Evolutionary conservation across 1,284 basidiomycete genomes (phyloP).

Genomic region (Ustilago hordei): DNA sequence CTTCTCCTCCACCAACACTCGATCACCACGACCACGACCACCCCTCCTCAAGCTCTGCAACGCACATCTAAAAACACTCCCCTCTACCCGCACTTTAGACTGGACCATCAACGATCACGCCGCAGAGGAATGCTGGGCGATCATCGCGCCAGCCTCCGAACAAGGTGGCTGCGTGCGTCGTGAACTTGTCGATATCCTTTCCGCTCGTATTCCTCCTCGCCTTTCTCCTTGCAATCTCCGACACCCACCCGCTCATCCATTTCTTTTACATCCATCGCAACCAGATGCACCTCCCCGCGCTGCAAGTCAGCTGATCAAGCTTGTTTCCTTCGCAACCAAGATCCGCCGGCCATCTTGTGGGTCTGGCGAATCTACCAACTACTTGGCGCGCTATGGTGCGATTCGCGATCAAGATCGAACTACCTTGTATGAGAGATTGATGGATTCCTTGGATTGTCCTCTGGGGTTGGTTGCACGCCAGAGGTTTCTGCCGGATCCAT

Average conservation of each 20-base stretch:
- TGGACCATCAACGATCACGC: slow-evolving; percentile 56
- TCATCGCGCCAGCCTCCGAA: slow-evolving; percentile 58
- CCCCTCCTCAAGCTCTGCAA: slow-evolving; percentile 27
- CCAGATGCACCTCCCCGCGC: slow-evolving; percentile 2
- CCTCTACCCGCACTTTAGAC: slow-evolving; percentile 3
- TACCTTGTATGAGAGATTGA: slow-evolving; percentile 63
- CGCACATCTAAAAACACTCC: slow-evolving; percentile 4
- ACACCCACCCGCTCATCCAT: slow-evolving; percentile 42
- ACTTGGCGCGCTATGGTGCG: slow-evolving; percentile 62
- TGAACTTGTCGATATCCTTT: slow-evolving; percentile 48
- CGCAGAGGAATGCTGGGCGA: slow-evolving; percentile 60
- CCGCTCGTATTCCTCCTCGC: slow-evolving; percentile 29
- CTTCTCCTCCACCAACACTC: slow-evolving; percentile 7
- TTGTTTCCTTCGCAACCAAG: slow-evolving; percentile 59
- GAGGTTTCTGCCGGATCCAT: slow-evolving; percentile 58
- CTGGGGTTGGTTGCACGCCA: slow-evolving; percentile 54
- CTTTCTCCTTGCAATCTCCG: background rate
- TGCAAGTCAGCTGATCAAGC: slow-evolving; percentile 34
- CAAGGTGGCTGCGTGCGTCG: slow-evolving; percentile 50
- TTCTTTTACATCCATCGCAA: slow-evolving; percentile 23
- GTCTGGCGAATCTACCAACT: slow-evolving; percentile 62
- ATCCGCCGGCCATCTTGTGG: slow-evolving; percentile 14
- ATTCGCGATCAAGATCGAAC: slow-evolving; percentile 62
- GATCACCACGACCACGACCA: background rate
- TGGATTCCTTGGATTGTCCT: slow-evolving; percentile 56